Evolutionary conservation across 2,329 filamentous ascomycete species (phyloP).

Genomic region (Aschersonia sp.): DNA sequence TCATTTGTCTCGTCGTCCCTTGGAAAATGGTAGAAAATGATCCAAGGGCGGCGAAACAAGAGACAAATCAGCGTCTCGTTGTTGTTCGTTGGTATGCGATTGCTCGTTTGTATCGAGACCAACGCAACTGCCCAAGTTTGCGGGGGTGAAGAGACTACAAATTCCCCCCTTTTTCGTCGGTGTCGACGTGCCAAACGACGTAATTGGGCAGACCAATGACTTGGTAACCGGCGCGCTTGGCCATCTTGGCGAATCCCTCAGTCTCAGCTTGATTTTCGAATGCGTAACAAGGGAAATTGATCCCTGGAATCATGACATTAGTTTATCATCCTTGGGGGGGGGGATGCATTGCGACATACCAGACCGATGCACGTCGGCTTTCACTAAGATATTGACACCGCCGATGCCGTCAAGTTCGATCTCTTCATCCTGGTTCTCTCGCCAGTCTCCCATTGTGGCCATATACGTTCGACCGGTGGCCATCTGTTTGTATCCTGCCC

Average conservation of each 20-base stretch:
- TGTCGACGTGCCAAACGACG: conserved; percentile 97
- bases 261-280: conserved; percentile 99
- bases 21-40: no score
- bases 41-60: no score
- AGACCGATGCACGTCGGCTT: conserved; percentile 91
- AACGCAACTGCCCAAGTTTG: neutral
- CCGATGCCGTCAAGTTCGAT: conserved; percentile 90
- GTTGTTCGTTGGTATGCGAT: neutral
- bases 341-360: conserved; percentile 35
- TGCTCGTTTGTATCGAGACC: neutral
- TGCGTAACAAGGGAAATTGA: conserved; percentile 93
- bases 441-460: conserved; percentile 83
- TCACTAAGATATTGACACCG: conserved; percentile 93
- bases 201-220: conserved; percentile 93
- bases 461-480: conserved; percentile 84
- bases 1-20: no score
- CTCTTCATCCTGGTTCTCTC: conserved; percentile 81
- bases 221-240: conserved; percentile 83
- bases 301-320: conserved; percentile 37
- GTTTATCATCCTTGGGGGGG: neutral
- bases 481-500: conserved; percentile 75
- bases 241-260: conserved; percentile 98
- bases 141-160: conserved; percentile 16
- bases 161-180: conserved; percentile 85
- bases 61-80: no score